phyloP scores from a whole-genome alignment of 163 green algal genomes.

The Scenedesmus sp. region DNA sequence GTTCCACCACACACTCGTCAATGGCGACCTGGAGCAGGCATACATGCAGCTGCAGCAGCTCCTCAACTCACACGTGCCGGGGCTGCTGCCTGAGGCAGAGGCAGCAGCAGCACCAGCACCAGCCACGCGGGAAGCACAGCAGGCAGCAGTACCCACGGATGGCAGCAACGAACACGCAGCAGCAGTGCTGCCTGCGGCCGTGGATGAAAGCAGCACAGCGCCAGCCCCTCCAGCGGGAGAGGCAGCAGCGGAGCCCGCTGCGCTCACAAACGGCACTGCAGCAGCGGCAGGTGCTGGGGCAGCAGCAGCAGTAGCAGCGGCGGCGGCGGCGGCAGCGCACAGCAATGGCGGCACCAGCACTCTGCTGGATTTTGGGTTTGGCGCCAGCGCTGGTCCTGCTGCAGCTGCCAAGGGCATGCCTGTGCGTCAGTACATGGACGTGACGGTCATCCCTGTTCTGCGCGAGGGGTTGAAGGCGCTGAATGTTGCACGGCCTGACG shows the following conservation, averaged over 20 bases:
- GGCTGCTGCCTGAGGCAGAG: neutral
- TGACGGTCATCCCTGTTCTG: conserved; percentile 75
- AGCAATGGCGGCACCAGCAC: conserved; percentile 30
- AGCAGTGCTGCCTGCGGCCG: neutral
- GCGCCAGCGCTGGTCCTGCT: conserved; percentile 31
- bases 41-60: conserved; percentile 40
- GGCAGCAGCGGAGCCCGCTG: neutral
- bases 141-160: conserved; percentile 7
- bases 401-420: conserved; percentile 59
- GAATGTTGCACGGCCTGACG: conserved; percentile 67
- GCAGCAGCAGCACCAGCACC: neutral
- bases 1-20: conserved; percentile 95
- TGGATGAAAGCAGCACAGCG: neutral
- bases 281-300: neutral
- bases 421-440: conserved; percentile 77
- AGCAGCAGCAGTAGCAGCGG: neutral
- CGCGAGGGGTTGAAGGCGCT: conserved; percentile 70
- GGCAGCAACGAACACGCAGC: conserved; percentile 14
- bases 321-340: neutral
- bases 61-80: conserved; percentile 6
- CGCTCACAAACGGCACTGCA: neutral
- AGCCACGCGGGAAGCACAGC: neutral
- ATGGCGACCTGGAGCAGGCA: conserved; percentile 88
- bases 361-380: conserved; percentile 55
- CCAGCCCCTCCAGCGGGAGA: neutral